Percentiles rank a stretch among this genome's conserved stretches.
These are phyloP conservation scores for Begonia loranthoides DNA, from an alignment of 306 rosid genomes.

Conservation along the genomic window DNA sequence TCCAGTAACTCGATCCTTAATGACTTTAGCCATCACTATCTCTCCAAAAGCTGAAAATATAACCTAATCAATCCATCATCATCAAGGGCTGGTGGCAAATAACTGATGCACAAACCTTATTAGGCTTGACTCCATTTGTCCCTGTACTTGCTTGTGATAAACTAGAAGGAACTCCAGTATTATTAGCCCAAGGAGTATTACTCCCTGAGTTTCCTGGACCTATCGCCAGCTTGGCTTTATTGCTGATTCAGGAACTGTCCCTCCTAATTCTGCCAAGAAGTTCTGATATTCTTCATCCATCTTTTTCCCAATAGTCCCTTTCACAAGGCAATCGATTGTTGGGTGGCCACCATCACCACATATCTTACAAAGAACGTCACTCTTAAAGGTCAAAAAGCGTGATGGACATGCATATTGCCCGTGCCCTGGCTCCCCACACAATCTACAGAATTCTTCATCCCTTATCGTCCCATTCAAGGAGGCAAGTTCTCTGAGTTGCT, in stretches of 20 bases:
- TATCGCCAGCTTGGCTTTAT: constrained; percentile 32
- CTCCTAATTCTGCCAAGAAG: constrained; percentile 82
- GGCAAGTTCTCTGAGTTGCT: constrained; percentile 91
- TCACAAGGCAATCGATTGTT: constrained; percentile 90
- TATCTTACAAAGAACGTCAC: constrained; percentile 79
- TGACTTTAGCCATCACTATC: constrained; percentile 93
- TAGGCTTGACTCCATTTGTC: constrained; percentile 38
- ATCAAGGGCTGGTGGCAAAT: constrained; percentile 85
- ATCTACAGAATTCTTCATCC: constrained; percentile 86
- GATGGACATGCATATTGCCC: constrained; percentile 91
- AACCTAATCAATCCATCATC: constrained; percentile 76
- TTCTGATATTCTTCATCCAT: constrained; percentile 79
- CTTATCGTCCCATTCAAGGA: constrained; percentile 92
- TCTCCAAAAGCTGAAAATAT: constrained; percentile 91
- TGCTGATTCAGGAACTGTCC: constrained; percentile 32
- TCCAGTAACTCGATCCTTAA: constrained; percentile 67
- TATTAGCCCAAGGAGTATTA: constrained; percentile 93
- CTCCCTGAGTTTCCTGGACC: constrained; percentile 63
- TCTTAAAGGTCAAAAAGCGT: constrained; percentile 79
- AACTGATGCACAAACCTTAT: constrained; percentile 86
- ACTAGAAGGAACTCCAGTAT: constrained; percentile 21
- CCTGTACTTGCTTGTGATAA: constrained; percentile 61
- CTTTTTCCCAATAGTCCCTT: constrained; percentile 54
- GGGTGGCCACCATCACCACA: constrained; percentile 99
- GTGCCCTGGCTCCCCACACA: constrained; percentile 98